phyloP scores from a whole-genome alignment of 768 basidiomycete genomes.

The Coprinopsis sp. region DNA sequence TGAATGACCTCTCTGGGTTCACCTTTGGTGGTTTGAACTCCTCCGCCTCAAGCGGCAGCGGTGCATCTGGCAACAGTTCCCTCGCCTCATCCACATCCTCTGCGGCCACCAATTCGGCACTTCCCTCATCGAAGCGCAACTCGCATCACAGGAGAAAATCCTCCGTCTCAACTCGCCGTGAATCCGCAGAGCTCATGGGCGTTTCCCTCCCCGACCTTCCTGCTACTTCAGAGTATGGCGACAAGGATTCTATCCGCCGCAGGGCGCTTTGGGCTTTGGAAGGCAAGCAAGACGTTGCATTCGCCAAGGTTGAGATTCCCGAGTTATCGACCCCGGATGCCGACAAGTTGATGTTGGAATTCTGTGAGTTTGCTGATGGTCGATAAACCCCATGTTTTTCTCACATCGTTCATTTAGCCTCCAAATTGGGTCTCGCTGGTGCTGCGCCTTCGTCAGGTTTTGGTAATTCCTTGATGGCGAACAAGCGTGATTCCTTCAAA shows the following conservation, averaged over 20 bases:
- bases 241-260: constrained; percentile 75
- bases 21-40: constrained; percentile 12
- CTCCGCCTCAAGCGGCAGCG: neutral
- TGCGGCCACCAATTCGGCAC: constrained; percentile 16
- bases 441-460: constrained; percentile 40
- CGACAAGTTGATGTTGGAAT: constrained; percentile 56
- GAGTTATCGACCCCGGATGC: constrained; percentile 60
- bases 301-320: constrained; percentile 79
- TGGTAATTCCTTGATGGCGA: constrained; percentile 40
- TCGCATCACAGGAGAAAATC: constrained; percentile 85
- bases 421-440: constrained; percentile 56
- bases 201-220: constrained; percentile 66
- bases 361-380: constrained; percentile 46
- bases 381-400: constrained; percentile 5
- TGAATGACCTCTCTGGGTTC: constrained; percentile 22
- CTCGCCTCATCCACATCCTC: constrained; percentile 20
- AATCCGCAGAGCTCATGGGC: constrained; percentile 91
- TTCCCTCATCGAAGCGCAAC: constrained; percentile 51
- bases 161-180: constrained; percentile 83
- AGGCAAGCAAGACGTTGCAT: constrained; percentile 69
- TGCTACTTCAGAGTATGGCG: constrained; percentile 52
- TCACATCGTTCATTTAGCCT: constrained; percentile 34
- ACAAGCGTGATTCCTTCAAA: constrained; percentile 82
- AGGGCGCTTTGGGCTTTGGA: constrained; percentile 85
- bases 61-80: constrained; percentile 14